A percentile compares a stretch with the other conserved stretches of the same genome.
phyloP scores from a whole-genome alignment of 2,329 filamentous ascomycete genomes.

The Paracoccidioides brasiliensis region DNA sequence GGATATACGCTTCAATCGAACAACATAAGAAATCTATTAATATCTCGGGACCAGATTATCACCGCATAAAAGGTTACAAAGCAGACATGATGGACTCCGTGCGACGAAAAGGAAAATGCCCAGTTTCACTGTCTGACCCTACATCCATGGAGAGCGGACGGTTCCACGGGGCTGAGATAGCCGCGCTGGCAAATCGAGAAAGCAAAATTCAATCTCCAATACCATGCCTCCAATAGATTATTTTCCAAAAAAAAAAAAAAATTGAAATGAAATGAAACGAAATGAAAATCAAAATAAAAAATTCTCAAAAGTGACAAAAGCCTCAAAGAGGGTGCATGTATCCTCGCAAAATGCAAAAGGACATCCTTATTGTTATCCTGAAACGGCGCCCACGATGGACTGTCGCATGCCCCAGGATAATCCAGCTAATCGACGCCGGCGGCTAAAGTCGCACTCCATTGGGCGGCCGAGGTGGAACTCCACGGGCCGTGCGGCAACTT shows the following conservation, averaged over 20 bases:
- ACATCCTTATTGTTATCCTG: not conserved
- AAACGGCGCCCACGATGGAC: not conserved
- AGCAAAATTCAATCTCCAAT: too few species aligned
- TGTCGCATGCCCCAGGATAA: not conserved
- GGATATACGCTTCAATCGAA: not conserved
- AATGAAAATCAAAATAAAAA: too few species aligned
- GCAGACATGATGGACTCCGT: not conserved
- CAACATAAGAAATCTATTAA: not conserved
- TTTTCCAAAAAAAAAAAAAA: too few species aligned
- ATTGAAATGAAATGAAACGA: too few species aligned
- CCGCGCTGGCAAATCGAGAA: constrained; percentile 1
- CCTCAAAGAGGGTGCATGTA: not conserved
- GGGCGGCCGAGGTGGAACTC: not conserved
- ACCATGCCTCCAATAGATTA: too few species aligned
- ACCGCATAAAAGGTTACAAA: not conserved
- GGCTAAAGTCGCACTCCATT: not conserved
- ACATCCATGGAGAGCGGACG: not conserved
- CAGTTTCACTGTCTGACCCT: not conserved
- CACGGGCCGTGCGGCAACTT: constrained; percentile 3
- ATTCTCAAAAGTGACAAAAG: not conserved
- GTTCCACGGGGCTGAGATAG: constrained; percentile 1
- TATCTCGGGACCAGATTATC: not conserved
- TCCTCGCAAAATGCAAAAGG: too few species aligned
- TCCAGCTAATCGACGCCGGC: not conserved
- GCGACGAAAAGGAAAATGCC: not conserved